Evolutionary conservation across 768 basidiomycete species (phyloP).

Genomic region (Naganishia vaughanmartiniae): DNA sequence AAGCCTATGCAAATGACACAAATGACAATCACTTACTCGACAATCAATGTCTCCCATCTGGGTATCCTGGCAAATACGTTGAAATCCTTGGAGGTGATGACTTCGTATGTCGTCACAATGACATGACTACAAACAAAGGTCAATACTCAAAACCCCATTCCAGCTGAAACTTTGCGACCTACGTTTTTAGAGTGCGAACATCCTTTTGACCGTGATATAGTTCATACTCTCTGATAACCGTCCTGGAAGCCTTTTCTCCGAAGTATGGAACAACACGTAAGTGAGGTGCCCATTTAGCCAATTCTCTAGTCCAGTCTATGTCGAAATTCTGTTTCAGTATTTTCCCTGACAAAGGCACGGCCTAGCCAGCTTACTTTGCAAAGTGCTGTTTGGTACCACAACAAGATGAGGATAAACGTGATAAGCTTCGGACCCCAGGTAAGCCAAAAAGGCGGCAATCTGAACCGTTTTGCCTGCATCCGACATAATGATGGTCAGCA

Average conservation of each 20-base stretch:
- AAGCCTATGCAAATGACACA: not conserved
- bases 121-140: constrained; percentile 71
- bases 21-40: constrained; percentile 57
- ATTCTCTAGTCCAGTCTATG: constrained; percentile 78
- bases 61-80: constrained; percentile 67
- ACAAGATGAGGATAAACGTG: constrained; percentile 76
- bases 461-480: constrained; percentile 61
- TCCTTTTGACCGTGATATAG: constrained; percentile 60
- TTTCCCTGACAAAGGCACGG: not conserved
- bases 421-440: constrained; percentile 59
- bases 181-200: constrained; percentile 51
- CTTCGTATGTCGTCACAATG: constrained; percentile 88
- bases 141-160: not conserved
- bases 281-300: constrained; percentile 67
- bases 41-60: constrained; percentile 88
- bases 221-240: constrained; percentile 77
- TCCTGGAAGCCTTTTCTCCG: constrained; percentile 79
- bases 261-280: constrained; percentile 65
- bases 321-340: not conserved
- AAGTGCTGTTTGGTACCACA: constrained; percentile 76
- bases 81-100: constrained; percentile 73
- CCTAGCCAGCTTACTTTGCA: constrained; percentile 8
- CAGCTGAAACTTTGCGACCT: constrained; percentile 17
- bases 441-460: constrained; percentile 76
- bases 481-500: not conserved